Conservation (phyloP, 306 rosid genomes). For the Prunus dulcis region DNA sequence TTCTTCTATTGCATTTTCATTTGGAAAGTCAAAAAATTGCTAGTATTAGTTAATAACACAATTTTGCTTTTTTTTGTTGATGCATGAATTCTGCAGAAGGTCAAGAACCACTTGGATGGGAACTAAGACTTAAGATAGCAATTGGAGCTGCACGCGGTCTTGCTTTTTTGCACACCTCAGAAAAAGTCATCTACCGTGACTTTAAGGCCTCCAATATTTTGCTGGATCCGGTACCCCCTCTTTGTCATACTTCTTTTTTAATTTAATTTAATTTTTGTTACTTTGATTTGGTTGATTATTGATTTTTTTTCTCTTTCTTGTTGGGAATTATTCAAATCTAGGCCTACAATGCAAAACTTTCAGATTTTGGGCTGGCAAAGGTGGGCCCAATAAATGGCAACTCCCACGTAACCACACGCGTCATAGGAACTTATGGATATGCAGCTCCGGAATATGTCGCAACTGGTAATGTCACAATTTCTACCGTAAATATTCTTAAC, state of each 20-base stretch:
- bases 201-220: slow-evolving; percentile 85
- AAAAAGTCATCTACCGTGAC: slow-evolving; percentile 78
- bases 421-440: slow-evolving; percentile 81
- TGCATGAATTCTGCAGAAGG: slow-evolving; percentile 30
- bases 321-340: not conserved
- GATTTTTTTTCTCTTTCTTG: not conserved
- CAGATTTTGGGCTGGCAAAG: slow-evolving; percentile 87
- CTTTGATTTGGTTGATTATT: not conserved
- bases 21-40: not conserved
- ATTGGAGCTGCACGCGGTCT: slow-evolving; percentile 83
- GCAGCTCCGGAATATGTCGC: slow-evolving; percentile 88
- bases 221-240: slow-evolving; percentile 47
- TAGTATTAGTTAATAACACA: too few relatives aligned
- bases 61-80: not conserved
- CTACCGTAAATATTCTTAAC: too few relatives aligned
- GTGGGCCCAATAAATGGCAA: slow-evolving; percentile 61
- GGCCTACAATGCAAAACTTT: slow-evolving; percentile 69
- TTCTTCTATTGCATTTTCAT: not conserved
- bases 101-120: slow-evolving; percentile 70
- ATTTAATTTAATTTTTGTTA: not conserved
- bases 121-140: slow-evolving; percentile 61
- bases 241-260: not conserved
- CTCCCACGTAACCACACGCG: slow-evolving; percentile 65
- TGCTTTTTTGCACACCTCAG: slow-evolving; percentile 54
- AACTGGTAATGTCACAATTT: slow-evolving; percentile 39